Evolutionary conservation across 2,329 filamentous ascomycete species (phyloP).

Genomic region (Pseudonectria buxi): DNA sequence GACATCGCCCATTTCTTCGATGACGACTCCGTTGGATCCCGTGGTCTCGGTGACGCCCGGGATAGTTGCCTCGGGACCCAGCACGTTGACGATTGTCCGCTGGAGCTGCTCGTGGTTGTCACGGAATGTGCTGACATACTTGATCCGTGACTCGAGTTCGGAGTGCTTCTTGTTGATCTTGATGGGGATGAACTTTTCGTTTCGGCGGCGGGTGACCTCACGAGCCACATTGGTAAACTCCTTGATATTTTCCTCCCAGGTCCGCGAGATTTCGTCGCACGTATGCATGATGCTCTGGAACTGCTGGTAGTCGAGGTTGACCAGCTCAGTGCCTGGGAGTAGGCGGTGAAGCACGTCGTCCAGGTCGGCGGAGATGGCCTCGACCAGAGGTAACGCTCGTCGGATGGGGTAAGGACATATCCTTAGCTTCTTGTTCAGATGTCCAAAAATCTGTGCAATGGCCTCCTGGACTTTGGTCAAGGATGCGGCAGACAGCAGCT

Average conservation of each 20-base stretch:
- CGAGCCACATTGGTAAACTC: conserved; percentile 97
- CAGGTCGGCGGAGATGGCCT: conserved; percentile 90
- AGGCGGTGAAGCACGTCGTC: conserved; percentile 80
- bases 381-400: conserved; percentile 86
- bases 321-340: conserved; percentile 77
- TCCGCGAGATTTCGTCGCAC: conserved; percentile 77
- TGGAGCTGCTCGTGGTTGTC: conserved; percentile 97
- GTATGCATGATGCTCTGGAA: conserved; percentile 81
- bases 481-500: conserved; percentile 86
- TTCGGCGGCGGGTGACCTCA: conserved; percentile 85
- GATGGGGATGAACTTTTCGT: conserved; percentile 98
- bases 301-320: conserved; percentile 87
- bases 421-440: conserved; percentile 96
- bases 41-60: conserved; percentile 46
- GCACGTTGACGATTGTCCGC: conserved; percentile 92
- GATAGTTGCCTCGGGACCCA: conserved; percentile 65
- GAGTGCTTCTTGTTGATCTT: conserved; percentile 86
- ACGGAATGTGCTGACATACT: conserved; percentile 90
- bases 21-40: conserved; percentile 57
- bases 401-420: conserved; percentile 94
- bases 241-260: conserved; percentile 94
- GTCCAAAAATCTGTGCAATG: conserved; percentile 80
- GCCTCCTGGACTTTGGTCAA: conserved; percentile 84
- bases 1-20: conserved; percentile 94
- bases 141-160: conserved; percentile 82